Conservation (phyloP, 495 filamentous ascomycete species). For the Podospora pseudopauciseta region DNA sequence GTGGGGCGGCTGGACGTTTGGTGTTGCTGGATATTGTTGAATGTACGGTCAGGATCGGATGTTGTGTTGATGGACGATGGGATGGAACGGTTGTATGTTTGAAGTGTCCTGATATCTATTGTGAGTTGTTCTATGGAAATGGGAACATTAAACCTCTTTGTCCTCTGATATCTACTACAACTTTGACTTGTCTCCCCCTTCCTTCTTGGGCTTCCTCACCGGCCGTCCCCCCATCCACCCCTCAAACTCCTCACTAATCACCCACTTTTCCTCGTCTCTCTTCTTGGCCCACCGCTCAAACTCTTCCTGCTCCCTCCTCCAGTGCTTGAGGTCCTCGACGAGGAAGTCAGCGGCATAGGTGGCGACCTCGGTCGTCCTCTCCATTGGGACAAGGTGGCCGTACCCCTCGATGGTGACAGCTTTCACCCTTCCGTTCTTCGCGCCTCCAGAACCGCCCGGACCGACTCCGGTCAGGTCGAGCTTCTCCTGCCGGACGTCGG, state of each 20-base stretch:
- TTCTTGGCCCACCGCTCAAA: constrained; percentile 50
- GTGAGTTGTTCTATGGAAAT: not conserved
- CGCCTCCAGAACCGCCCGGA: constrained; percentile 65
- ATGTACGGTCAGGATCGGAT: not conserved
- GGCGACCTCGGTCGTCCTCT: constrained; percentile 63
- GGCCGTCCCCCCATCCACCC: constrained; percentile 23
- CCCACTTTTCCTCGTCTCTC: constrained; percentile 53
- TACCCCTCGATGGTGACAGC: constrained; percentile 60
- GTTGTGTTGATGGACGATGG: not conserved
- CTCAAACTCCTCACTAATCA: constrained; percentile 39
- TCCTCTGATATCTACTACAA: not conserved
- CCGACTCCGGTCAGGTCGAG: constrained; percentile 62
- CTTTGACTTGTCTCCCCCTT: not conserved
- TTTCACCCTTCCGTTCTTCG: constrained; percentile 61
- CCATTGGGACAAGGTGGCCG: constrained; percentile 85
- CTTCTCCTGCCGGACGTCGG: constrained; percentile 51
- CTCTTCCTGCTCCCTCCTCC: constrained; percentile 59
- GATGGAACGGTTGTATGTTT: not conserved
- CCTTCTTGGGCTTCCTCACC: constrained; percentile 8
- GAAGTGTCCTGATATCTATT: not conserved
- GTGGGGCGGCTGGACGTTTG: not conserved
- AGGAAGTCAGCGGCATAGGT: constrained; percentile 61
- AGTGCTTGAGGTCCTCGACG: constrained; percentile 56
- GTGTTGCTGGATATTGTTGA: not conserved
- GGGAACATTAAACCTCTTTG: not conserved